These are phyloP conservation scores for Mortierella sp. DNA, from an alignment of 371 early-diverging fungal species.

Conservation along the genomic window DNA sequence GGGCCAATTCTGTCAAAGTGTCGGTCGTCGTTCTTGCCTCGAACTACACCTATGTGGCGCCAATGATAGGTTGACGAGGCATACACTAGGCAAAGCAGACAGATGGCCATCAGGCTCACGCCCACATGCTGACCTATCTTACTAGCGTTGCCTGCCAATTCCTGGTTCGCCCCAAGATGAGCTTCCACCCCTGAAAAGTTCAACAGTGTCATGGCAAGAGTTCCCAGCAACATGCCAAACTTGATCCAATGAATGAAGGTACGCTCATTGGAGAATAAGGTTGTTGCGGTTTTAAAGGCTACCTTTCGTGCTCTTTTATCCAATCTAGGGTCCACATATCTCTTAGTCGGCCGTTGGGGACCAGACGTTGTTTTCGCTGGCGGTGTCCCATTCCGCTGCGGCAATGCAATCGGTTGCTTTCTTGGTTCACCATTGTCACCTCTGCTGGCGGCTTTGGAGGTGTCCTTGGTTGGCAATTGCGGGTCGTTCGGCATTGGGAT, in stretches of 20 bases:
- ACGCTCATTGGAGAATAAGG: constrained; percentile 96
- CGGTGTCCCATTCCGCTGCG: not conserved
- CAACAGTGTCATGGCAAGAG: constrained; percentile 72
- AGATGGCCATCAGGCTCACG: constrained; percentile 22
- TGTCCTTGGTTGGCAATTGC: too few relatives aligned
- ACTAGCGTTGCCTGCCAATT: constrained; percentile 8
- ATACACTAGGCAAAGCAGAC: constrained; percentile 31
- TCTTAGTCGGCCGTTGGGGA: constrained; percentile 16
- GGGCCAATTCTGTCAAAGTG: constrained; percentile 48
- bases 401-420: not conserved
- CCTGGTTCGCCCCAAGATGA: not conserved
- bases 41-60: constrained; percentile 36
- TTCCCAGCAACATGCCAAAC: constrained; percentile 72
- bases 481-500: too few relatives aligned
- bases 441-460: not conserved
- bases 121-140: constrained; percentile 31
- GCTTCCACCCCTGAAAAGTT: constrained; percentile 62
- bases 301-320: constrained; percentile 4
- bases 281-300: constrained; percentile 15
- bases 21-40: constrained; percentile 8
- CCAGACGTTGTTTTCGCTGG: not conserved
- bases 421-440: not conserved
- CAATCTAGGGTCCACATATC: constrained; percentile 24
- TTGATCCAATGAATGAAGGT: constrained; percentile 89
- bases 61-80: constrained; percentile 23